Percentiles rank a stretch among this genome's conserved stretches.
Evolutionary conservation across 2,329 filamentous ascomycete genomes (phyloP).

Genomic region (Monosporascus cannonballus): DNA sequence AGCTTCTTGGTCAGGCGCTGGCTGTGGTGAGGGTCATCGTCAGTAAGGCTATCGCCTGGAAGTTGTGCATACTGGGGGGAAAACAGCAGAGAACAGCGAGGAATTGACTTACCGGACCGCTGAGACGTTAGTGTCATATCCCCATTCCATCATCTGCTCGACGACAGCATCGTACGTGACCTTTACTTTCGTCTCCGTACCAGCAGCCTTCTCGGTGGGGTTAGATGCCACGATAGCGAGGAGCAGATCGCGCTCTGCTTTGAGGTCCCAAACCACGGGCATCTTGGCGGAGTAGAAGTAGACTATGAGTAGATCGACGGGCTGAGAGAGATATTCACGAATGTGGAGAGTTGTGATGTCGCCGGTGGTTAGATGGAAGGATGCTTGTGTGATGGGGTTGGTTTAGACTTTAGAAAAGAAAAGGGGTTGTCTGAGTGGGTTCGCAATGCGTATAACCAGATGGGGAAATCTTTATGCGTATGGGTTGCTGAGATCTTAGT

Average conservation of each 20-base stretch:
- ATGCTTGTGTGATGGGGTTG: too few species aligned
- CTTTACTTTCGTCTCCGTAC: background rate
- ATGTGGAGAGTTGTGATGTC: too few species aligned
- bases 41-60: background rate
- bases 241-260: background rate
- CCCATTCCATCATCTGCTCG: background rate
- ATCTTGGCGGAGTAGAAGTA: too few species aligned
- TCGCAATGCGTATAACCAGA: too few species aligned
- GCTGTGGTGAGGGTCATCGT: background rate
- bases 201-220: background rate
- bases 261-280: background rate
- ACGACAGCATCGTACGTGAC: background rate
- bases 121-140: background rate
- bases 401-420: too few species aligned
- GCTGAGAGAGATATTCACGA: too few species aligned
- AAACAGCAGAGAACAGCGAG: background rate
- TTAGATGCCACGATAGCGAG: background rate
- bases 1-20: background rate
- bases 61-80: background rate
- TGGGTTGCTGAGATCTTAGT: too few species aligned
- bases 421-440: too few species aligned
- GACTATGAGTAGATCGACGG: too few species aligned
- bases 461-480: too few species aligned
- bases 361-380: too few species aligned
- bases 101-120: background rate